A percentile compares a stretch with the other conserved stretches of the same genome.
These are phyloP conservation scores for Wallacemonas sp. DNA, from an alignment of 208 protist species.

Conservation along the genomic window DNA sequence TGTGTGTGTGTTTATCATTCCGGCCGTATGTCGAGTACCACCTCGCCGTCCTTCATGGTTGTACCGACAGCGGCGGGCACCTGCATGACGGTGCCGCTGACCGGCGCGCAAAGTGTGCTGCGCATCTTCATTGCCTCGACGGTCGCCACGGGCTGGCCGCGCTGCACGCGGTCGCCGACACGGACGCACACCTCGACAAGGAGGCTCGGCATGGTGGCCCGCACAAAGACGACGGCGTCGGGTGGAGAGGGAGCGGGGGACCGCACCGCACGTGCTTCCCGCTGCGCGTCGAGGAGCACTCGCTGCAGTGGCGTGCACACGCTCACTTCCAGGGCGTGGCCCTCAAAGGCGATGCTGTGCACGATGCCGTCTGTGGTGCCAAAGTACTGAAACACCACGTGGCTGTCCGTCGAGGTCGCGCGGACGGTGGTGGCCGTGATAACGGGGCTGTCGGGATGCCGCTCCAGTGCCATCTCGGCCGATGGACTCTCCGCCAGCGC, in stretches of 20 bases:
- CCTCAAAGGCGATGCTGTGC: conserved; percentile 45
- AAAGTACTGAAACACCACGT: conserved; percentile 37
- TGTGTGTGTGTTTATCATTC: background rate
- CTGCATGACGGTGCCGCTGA: conserved; percentile 40
- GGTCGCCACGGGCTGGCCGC: conserved; percentile 85
- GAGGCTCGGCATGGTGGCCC: conserved; percentile 93
- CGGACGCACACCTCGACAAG: conserved; percentile 85
- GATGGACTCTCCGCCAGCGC: conserved; percentile 20
- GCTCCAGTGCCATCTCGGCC: background rate
- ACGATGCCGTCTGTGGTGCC: conserved; percentile 37
- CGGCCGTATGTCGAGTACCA: conserved; percentile 23
- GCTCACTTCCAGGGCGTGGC: conserved; percentile 37
- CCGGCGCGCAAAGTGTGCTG: conserved; percentile 54
- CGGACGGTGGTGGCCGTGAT: background rate
- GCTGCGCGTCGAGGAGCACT: conserved; percentile 17
- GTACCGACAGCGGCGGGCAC: conserved; percentile 35
- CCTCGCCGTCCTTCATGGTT: conserved; percentile 30
- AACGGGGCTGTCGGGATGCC: background rate
- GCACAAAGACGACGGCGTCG: conserved; percentile 9
- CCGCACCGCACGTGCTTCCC: background rate
- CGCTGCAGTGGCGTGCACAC: conserved; percentile 40
- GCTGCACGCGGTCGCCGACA: conserved; percentile 79
- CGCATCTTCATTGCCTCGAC: conserved; percentile 98
- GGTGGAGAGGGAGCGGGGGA: background rate
- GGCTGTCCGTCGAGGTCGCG: background rate